Evolutionary conservation across 2,329 filamentous ascomycete species (phyloP).

Genomic region (Diaporthe citri): DNA sequence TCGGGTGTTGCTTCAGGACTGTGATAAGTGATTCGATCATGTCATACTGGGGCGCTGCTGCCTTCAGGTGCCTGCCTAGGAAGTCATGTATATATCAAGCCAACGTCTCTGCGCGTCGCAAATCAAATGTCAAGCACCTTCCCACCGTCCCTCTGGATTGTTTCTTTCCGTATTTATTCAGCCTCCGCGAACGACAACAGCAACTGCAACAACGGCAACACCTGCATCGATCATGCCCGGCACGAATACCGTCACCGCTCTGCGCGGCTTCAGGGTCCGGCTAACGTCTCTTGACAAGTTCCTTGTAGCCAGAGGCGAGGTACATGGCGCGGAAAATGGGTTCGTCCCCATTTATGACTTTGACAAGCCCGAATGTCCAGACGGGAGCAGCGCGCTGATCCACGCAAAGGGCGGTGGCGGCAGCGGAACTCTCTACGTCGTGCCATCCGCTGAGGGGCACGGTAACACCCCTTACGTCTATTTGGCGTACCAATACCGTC

Average conservation of each 20-base stretch:
- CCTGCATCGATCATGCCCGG: background rate
- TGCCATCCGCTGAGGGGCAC: conserved; percentile 1
- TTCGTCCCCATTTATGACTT: background rate
- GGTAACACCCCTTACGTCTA: conserved; percentile 12
- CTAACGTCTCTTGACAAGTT: background rate
- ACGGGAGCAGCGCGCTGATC: background rate
- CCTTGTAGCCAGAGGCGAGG: background rate
- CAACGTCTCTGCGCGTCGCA: background rate
- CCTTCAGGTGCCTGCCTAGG: background rate
- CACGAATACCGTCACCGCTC: conserved; percentile 4
- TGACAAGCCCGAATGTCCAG: background rate
- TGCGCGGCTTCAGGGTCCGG: background rate
- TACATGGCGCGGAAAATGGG: background rate
- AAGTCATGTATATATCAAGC: conserved; percentile 9
- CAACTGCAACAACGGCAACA: background rate
- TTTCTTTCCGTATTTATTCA: background rate
- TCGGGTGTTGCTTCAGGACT: too few species aligned
- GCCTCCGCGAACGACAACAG: background rate
- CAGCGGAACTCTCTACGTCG: conserved; percentile 1
- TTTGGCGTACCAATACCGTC: background rate
- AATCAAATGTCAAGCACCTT: too few species aligned
- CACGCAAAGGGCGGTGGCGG: background rate
- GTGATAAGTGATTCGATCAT: background rate
- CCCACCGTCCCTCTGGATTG: too few species aligned
- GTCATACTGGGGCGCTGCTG: conserved; percentile 6